phyloP scores from a whole-genome alignment of 2,329 filamentous ascomycete genomes.

The Diplodia scrobiculata region DNA sequence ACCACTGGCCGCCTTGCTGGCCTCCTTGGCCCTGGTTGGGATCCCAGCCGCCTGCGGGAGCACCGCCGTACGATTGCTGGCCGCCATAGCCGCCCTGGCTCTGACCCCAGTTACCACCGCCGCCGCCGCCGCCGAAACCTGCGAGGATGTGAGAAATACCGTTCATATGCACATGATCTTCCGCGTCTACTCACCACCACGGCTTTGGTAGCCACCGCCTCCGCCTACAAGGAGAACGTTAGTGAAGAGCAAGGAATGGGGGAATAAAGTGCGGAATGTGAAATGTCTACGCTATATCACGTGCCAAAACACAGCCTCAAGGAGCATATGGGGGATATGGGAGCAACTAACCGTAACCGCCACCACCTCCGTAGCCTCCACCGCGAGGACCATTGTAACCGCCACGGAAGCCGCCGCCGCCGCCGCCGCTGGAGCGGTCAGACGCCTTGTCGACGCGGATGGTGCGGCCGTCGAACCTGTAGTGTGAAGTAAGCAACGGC shows the following conservation, averaged over 20 bases:
- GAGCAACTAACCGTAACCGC: constrained; percentile 36
- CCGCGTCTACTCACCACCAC: constrained; percentile 32
- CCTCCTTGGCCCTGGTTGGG: constrained; percentile 35
- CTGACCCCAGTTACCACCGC: constrained; percentile 35
- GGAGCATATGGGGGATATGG: background rate
- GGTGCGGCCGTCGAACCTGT: constrained; percentile 85
- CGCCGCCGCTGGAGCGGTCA: constrained; percentile 63
- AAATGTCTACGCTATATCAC: background rate
- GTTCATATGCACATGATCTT: background rate
- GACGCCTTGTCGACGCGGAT: constrained; percentile 97
- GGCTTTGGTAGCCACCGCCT: constrained; percentile 33
- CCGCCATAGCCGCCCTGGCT: constrained; percentile 39
- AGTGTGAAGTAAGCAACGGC: constrained; percentile 16
- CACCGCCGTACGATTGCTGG: constrained; percentile 40
- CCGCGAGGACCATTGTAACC: constrained; percentile 37
- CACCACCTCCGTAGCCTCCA: constrained; percentile 35
- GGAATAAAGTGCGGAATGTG: background rate
- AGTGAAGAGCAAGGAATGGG: constrained; percentile 31
- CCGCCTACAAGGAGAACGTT: constrained; percentile 33
- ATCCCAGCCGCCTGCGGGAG: constrained; percentile 33
- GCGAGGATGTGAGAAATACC: constrained; percentile 7
- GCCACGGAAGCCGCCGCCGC: constrained; percentile 43
- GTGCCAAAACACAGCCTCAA: background rate
- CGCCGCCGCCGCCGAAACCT: constrained; percentile 32
- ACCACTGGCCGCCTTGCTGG: constrained; percentile 32